Evolutionary conservation across 2,329 filamentous ascomycete genomes (phyloP), one percentile per base, ranked within the genome.

Genomic region (Domatiomyces catenatus): DNA sequence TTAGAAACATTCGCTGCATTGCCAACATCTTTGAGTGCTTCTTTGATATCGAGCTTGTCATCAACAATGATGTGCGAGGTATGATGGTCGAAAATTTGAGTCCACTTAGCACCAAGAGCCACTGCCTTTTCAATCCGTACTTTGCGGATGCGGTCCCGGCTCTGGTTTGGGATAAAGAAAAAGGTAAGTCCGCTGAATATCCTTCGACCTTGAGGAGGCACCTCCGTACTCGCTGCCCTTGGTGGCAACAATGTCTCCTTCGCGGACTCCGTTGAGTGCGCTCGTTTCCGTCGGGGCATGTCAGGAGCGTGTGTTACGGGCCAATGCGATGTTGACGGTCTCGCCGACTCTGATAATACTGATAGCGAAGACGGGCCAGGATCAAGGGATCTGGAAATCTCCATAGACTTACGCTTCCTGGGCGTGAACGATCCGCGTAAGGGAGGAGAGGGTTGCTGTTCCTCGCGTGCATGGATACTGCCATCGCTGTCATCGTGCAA

Each of bases 131-230:
- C 75, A 48, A 95, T 94, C 3, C 85, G 80, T 52, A 81, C 66
- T 50, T 77, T 77, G 42, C 89, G 77, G 6, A 76, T 71, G 8
- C 76, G 75, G 28, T 81, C 77, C 46, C 84, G 75, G 55, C 90
- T 83, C 56, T 87, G 79, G 57, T 92, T 84, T 0, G 88, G 90
- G 5, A 94, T 78, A 63, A 92, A 94, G 66, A 79, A 85, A 56
- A 87, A 83, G 0, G 68, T 64, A n/a, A 84, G 64, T 0, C 68
- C 74, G 44, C 69, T 73, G 61, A 88, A 81, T 4, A 85, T 72
- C 56, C 76, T 73, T 50, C 76, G 66, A 1, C 65, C 62, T 53
- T 78, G 73, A 0, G 77, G 73, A 0, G 75, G 67, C 18, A 71
- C 54, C 47, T 43, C 47, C 22, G 15, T 18, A 42, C 42, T 43